Percentiles rank a stretch among this genome's conserved stretches.
phyloP scores from a whole-genome alignment of 1,284 basidiomycete species.

The Apiotrichum sp. region DNA sequence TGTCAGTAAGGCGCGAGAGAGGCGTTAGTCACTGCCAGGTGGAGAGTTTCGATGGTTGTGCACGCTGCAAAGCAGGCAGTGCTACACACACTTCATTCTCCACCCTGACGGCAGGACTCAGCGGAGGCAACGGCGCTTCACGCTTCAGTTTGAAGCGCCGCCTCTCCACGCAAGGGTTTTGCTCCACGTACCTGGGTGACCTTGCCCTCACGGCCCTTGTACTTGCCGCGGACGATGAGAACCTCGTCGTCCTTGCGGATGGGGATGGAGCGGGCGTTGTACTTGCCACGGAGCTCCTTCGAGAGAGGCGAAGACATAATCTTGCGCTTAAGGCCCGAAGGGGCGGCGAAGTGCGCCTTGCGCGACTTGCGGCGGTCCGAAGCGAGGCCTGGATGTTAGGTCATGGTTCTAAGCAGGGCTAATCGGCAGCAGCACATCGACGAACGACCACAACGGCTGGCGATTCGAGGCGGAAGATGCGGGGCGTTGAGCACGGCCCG shows the following conservation, averaged over 20 bases:
- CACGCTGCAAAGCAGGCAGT: no score
- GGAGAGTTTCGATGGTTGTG: no score
- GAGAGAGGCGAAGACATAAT: slow-evolving; percentile 95
- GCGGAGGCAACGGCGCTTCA: slow-evolving; percentile 3
- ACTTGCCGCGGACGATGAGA: slow-evolving; percentile 88
- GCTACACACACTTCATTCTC: no score
- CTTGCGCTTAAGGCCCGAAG: slow-evolving; percentile 89
- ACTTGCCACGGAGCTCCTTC: slow-evolving; percentile 88
- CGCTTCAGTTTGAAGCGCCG: slow-evolving; percentile 3
- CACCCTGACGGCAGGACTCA: neutral
- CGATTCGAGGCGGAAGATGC: no score
- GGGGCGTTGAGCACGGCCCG: no score
- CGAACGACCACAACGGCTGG: no score
- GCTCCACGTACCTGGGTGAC: slow-evolving; percentile 60
- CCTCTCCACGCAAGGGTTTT: neutral
- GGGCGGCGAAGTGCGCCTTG: slow-evolving; percentile 91
- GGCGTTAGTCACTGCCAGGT: slow-evolving; percentile 5
- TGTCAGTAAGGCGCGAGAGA: neutral
- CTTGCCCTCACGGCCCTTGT: slow-evolving; percentile 98
- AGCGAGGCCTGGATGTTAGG: slow-evolving; percentile 39
- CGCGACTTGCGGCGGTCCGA: slow-evolving; percentile 80
- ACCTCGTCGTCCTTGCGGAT: slow-evolving; percentile 99
- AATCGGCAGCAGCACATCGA: neutral
- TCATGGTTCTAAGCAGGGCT: neutral
- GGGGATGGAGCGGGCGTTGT: slow-evolving; percentile 89